Evolutionary conservation across 2,329 filamentous ascomycete species (phyloP), one percentile per base, ranked within the genome.

Genomic region (Trichoderma koningii): DNA sequence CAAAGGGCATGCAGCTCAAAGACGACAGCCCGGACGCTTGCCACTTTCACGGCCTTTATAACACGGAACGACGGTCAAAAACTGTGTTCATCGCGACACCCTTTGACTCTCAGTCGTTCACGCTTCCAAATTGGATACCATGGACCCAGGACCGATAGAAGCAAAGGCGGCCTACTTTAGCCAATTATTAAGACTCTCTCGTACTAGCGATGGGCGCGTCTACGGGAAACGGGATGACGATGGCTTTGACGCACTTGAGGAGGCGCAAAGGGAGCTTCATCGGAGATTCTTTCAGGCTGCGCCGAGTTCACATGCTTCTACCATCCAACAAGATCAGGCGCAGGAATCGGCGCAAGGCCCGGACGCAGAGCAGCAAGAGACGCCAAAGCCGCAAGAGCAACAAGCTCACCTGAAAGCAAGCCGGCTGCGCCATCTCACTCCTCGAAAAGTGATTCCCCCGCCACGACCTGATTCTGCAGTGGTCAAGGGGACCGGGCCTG

Each of bases 141-240:
- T 38, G 38, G 48, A 55, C 34, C 10, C 62, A 2, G 14, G 50
- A 17, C 44, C 41, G 50, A 66, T 80, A 7, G 69, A 75, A 56
- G 79, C 81, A 42, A 85, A 85, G 69, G 53, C 72, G 23, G 78
- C 75, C 0, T 83, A 81, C 66, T 85, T 84, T 67, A 68, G 74
- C n/a, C 72, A 73, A n/a, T 71, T 84, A 0, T 73, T 76, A 59
- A 68, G 38, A 69, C 75, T 64, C 69, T 55, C 50, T 7, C 44
- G 42, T 14, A 19, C 23, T 6, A 60, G 23, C 45, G 51, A 65
- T 9, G 55, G 51, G 30, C 4, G 44, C 12, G 38, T 26, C 17
- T 6, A 23, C 10, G 56, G 30, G 55, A 19, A 42, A 44, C 42
- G 41, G 10, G 71, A 73, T 38, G 71, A 73, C 42, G 75, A 76